Percentiles rank a stretch among this genome's conserved stretches.
Evolutionary conservation across 202 grass and related monocot species (phyloP).

Genomic region (Thinopyrum obtusiflorum): DNA sequence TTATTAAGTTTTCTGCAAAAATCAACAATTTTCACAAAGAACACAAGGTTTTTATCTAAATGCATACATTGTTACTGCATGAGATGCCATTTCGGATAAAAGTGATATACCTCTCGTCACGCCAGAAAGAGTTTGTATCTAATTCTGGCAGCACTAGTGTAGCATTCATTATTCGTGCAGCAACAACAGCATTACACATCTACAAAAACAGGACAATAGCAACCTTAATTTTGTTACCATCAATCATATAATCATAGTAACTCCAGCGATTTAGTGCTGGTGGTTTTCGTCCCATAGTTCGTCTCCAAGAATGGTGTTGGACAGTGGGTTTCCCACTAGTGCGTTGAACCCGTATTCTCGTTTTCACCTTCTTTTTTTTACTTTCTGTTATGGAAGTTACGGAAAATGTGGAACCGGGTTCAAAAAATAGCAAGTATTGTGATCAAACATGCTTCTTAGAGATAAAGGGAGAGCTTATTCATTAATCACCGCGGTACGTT

Average conservation of each 20-base stretch:
- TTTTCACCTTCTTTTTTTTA: not conserved
- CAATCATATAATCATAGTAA: conserved; percentile 7
- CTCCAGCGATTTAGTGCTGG: not conserved
- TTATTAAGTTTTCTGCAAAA: not conserved
- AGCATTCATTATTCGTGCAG: conserved; percentile 96
- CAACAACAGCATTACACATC: conserved; percentile 98
- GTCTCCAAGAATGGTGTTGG: not conserved
- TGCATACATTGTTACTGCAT: not conserved
- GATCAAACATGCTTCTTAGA: conserved; percentile 15
- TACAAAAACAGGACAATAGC: conserved; percentile 31
- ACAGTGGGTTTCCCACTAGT: not conserved
- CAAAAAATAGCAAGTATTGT: not conserved
- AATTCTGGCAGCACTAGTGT: conserved; percentile 86
- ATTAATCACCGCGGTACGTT: conserved; percentile 79
- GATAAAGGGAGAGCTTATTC: not conserved
- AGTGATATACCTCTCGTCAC: conserved; percentile 70
- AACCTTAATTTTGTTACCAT: conserved; percentile 24
- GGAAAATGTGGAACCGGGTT: not conserved
- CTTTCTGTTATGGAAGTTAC: not conserved
- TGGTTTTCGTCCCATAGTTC: not conserved
- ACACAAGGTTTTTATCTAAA: not conserved
- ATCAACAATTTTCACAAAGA: not conserved
- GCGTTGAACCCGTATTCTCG: not conserved
- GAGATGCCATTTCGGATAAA: conserved; percentile 23
- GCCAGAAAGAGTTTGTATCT: conserved; percentile 96